phyloP scores from a whole-genome alignment of 441 rosid species.

The Brassica hybrid region DNA sequence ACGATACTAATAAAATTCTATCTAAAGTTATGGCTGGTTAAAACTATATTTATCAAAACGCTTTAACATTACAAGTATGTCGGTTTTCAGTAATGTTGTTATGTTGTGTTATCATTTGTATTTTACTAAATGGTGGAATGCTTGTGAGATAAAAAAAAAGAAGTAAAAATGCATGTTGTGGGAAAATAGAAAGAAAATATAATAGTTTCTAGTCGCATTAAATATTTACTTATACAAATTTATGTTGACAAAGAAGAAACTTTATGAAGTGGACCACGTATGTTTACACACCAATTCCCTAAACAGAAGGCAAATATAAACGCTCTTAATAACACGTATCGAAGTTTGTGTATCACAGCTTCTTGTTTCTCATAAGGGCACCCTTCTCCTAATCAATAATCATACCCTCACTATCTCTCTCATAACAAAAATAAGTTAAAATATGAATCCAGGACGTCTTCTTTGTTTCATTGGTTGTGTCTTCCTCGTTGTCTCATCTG shows the following conservation, averaged over 20 bases:
- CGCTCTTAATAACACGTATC: slow-evolving; percentile 26
- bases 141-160: background rate
- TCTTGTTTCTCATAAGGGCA: slow-evolving; percentile 13
- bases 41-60: background rate
- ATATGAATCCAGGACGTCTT: slow-evolving; percentile 26
- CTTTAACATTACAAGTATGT: background rate
- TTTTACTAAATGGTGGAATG: background rate
- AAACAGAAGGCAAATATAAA: slow-evolving; percentile 32
- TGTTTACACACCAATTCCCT: slow-evolving; percentile 37
- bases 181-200: background rate
- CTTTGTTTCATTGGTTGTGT: slow-evolving; percentile 19
- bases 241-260: slow-evolving; percentile 43
- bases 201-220: background rate
- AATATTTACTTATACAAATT: background rate
- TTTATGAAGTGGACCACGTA: slow-evolving; percentile 43
- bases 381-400: background rate
- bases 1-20: background rate
- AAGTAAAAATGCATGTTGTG: background rate
- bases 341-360: slow-evolving; percentile 41
- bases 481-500: slow-evolving; percentile 15
- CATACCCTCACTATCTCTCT: slow-evolving; percentile 20
- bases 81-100: background rate
- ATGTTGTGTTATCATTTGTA: background rate
- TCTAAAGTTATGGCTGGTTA: background rate
- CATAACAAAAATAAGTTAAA: background rate